These are phyloP conservation scores for Psilocybe sp. DNA, from an alignment of 768 basidiomycete genomes.

Conservation along the genomic window DNA sequence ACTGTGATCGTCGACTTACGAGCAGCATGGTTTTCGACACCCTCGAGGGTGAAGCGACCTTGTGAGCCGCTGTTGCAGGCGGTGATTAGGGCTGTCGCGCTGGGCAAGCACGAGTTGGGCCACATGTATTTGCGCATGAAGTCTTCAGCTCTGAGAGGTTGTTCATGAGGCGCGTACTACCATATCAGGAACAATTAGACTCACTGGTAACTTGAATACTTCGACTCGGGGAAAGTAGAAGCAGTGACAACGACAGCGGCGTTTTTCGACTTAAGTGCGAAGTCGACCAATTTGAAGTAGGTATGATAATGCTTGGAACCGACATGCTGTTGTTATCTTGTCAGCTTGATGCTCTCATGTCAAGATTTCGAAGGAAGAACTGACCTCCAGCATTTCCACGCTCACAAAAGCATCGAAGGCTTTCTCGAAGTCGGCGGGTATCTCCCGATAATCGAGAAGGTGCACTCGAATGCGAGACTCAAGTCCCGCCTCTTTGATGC, in stretches of 20 bases:
- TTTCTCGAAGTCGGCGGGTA: slow-evolving; percentile 78
- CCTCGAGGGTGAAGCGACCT: slow-evolving; percentile 78
- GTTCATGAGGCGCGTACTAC: slow-evolving; percentile 5
- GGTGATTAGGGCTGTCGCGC: slow-evolving; percentile 76
- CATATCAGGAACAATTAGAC: slow-evolving; percentile 21
- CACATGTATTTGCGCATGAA: slow-evolving; percentile 90
- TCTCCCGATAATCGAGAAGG: slow-evolving; percentile 87
- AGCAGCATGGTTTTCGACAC: slow-evolving; percentile 81
- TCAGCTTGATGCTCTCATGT: slow-evolving; percentile 25
- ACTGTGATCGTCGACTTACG: slow-evolving; percentile 42
- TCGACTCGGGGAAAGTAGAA: slow-evolving; percentile 68
- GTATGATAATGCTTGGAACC: slow-evolving; percentile 56
- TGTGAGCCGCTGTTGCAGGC: slow-evolving; percentile 68
- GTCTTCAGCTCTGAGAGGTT: slow-evolving; percentile 57
- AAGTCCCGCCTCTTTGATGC: slow-evolving; percentile 70
- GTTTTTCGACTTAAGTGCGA: slow-evolving; percentile 65
- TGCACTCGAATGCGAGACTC: slow-evolving; percentile 76
- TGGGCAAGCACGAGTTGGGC: slow-evolving; percentile 87
- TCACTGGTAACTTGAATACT: slow-evolving; percentile 70
- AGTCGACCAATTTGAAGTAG: slow-evolving; percentile 77
- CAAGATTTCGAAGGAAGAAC: slow-evolving; percentile 8
- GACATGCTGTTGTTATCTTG: slow-evolving; percentile 38
- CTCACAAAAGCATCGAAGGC: slow-evolving; percentile 78
- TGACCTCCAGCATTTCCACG: slow-evolving; percentile 79
- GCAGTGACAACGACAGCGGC: slow-evolving; percentile 69